Evolutionary conservation across 202 grass and related monocot species (phyloP), one percentile per base, ranked within the genome.

Genomic region (Dendrocalamus latiflorus): DNA sequence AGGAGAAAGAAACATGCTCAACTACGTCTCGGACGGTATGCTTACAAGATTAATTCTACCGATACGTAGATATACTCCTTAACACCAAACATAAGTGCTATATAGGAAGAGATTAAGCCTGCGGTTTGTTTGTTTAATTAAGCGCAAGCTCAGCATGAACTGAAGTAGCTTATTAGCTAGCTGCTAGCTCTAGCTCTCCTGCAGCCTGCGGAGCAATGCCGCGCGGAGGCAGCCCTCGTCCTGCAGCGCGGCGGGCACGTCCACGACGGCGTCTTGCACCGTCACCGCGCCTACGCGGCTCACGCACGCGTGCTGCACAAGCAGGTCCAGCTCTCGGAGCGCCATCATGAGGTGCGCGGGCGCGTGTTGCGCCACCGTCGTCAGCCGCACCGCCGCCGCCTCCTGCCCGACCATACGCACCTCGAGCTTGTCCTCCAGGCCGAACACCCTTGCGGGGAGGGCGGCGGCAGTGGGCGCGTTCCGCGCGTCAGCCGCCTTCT

Each of bases 231-330:
- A 1, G 38, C 21, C 64, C 4, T 72, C 81, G 37, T 66, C 65
- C 71, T 33, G 38, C 20, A 79, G 69, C 59, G 17, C 67, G 21
- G 61, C 65, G 4, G 82, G 39, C 58, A 85, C 74, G 51, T 70
- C 83, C 14, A 84, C 89, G 3, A 76, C 38, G 70, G 50, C 76
- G 79, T 88, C 76, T 73, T 77, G 89, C 81, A 84, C 89, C 26
- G 74, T 81, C 11, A 68, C 74, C 39, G 25, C 65, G 21, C 73
- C 83, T 26, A 77, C 30, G 6, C 77, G 39, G 24, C 36, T n/a
- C 68, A 87, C 48, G 41, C 76, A 55, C 39, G 85, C 89, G 48
- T 85, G 81, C 28, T 50, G 43, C 72, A 91, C 81, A 3, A 24
- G 48, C 77, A 91, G 60, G 12, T 88, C 48, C 82, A 89, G 51